phyloP scores from a whole-genome alignment of 768 basidiomycete genomes.

The Vararia minispora region DNA sequence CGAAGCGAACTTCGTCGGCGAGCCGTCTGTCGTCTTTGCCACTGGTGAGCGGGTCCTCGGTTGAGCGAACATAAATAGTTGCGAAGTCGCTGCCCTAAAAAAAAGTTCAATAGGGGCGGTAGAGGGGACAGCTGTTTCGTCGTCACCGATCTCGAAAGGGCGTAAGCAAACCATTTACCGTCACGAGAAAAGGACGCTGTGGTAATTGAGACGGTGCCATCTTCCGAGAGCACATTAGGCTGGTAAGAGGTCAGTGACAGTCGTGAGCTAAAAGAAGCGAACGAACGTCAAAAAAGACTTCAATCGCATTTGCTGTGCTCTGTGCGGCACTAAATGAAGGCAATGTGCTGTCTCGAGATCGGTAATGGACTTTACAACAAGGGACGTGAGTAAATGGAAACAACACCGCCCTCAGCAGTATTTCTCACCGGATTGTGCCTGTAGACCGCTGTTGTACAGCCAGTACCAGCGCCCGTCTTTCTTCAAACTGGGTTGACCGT shows the following conservation, averaged over 20 bases:
- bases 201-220: slow-evolving; percentile 60
- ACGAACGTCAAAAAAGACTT: slow-evolving; percentile 72
- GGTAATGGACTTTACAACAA: slow-evolving; percentile 39
- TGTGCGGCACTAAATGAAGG: slow-evolving; percentile 31
- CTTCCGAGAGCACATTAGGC: slow-evolving; percentile 61
- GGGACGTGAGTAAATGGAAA: not conserved
- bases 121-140: slow-evolving; percentile 8
- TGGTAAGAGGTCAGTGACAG: slow-evolving; percentile 17
- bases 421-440: slow-evolving; percentile 41
- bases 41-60: slow-evolving; percentile 41
- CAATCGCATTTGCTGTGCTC: slow-evolving; percentile 33
- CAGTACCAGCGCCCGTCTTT: slow-evolving; percentile 73
- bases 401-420: not conserved
- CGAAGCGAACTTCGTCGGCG: slow-evolving; percentile 56
- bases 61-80: slow-evolving; percentile 58
- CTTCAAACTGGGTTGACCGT: slow-evolving; percentile 48
- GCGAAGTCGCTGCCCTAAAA: slow-evolving; percentile 62
- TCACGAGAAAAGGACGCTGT: slow-evolving; percentile 48
- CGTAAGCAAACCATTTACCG: slow-evolving; percentile 69
- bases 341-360: slow-evolving; percentile 40
- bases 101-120: not conserved
- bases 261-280: not conserved
- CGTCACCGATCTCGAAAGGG: slow-evolving; percentile 60
- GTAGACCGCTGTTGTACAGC: slow-evolving; percentile 69
- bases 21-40: slow-evolving; percentile 40